Conservation (phyloP, 106 monocot genomes). For the Allium cepa region DNA sequence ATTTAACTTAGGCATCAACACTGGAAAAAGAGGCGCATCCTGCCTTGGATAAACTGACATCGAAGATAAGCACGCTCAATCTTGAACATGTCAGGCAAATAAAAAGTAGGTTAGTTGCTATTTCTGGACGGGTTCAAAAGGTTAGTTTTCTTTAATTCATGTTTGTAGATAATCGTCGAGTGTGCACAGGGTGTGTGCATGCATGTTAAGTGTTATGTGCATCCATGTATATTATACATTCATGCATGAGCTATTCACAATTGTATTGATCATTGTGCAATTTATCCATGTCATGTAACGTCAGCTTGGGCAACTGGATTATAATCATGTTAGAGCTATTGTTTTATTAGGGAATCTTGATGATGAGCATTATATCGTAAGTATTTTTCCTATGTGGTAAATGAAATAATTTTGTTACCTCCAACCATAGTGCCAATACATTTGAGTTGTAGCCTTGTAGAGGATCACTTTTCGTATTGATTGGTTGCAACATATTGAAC, state of each 20-base stretch:
- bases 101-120: slow-evolving; percentile 62
- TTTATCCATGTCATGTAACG: not conserved
- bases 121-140: slow-evolving; percentile 79
- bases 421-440: too few species aligned
- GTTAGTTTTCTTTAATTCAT: slow-evolving; percentile 14
- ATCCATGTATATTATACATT: not conserved
- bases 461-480: too few species aligned
- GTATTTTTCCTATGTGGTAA: too few species aligned
- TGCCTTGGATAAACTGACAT: slow-evolving; percentile 63
- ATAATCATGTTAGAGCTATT: not conserved
- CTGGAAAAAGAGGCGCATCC: slow-evolving; percentile 83
- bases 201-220: not conserved
- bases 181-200: not conserved
- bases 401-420: too few species aligned
- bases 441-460: too few species aligned
- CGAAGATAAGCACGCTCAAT: slow-evolving; percentile 79
- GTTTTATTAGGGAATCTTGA: too few species aligned
- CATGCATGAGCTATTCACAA: not conserved
- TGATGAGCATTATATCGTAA: too few species aligned
- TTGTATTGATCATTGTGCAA: not conserved
- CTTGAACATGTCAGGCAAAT: slow-evolving; percentile 77
- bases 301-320: not conserved
- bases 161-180: too few species aligned
- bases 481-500: too few species aligned
- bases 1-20: slow-evolving; percentile 26